phyloP scores from a whole-genome alignment of 2,329 filamentous ascomycete species.

The Talaromyces sp. region DNA sequence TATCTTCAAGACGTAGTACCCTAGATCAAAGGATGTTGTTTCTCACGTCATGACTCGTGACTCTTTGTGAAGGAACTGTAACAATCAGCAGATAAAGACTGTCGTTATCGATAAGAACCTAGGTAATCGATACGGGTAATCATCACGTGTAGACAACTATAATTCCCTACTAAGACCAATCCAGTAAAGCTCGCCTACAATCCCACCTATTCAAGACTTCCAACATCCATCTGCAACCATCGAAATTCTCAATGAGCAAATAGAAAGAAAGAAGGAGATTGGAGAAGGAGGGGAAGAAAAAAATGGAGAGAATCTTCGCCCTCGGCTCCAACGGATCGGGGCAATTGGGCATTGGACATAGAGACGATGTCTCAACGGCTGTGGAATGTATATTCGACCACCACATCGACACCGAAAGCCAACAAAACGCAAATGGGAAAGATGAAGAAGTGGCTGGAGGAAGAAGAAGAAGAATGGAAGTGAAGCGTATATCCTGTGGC shows the following conservation, averaged over 20 bases:
- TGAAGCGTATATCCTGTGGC: constrained; percentile 58
- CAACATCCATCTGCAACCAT: not conserved
- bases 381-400: constrained; percentile 58
- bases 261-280: not conserved
- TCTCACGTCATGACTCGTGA: no score
- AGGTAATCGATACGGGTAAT: no score
- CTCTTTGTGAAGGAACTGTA: no score
- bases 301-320: constrained; percentile 36
- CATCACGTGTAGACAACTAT: not conserved
- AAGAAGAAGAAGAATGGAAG: constrained; percentile 10
- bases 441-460: constrained; percentile 22
- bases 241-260: not conserved
- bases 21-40: no score
- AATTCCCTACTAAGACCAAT: not conserved
- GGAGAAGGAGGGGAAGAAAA: not conserved
- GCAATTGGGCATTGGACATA: constrained; percentile 70
- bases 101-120: no score
- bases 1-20: no score
- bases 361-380: constrained; percentile 67
- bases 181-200: not conserved
- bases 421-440: not conserved
- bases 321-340: constrained; percentile 76
- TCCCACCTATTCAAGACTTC: not conserved
- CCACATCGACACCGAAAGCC: not conserved
- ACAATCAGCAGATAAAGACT: no score